phyloP scores from a whole-genome alignment of 2,329 filamentous ascomycete genomes.

The Stagonosporopsis chrysanthemi region DNA sequence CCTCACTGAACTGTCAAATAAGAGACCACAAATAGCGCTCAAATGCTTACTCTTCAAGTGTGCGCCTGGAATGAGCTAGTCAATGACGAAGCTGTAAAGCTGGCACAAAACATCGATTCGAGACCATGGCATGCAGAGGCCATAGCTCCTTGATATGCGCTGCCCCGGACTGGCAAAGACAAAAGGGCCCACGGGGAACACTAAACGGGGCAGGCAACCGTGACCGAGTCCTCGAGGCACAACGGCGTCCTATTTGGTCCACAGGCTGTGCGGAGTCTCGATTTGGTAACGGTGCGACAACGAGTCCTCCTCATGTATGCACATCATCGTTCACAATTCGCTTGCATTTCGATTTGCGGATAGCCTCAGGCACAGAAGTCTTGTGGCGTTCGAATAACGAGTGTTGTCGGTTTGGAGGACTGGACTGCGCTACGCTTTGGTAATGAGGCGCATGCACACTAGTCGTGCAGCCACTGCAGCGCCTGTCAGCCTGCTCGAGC shows the following conservation, averaged over 20 bases:
- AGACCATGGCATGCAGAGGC: background rate
- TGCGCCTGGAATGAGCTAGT: background rate
- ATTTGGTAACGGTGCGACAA: background rate
- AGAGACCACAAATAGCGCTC: background rate
- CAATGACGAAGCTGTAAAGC: constrained; percentile 1
- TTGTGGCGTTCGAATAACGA: background rate
- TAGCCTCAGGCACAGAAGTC: background rate
- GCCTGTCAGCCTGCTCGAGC: constrained; percentile 26
- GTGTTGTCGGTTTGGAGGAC: constrained; percentile 22
- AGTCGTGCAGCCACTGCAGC: constrained; percentile 27
- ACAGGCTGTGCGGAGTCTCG: background rate
- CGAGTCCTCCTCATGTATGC: background rate
- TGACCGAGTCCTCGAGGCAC: background rate
- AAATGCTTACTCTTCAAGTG: background rate
- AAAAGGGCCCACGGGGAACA: background rate
- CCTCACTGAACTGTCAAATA: background rate
- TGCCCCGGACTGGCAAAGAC: background rate
- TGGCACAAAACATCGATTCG: background rate
- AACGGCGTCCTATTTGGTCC: background rate
- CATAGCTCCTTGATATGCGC: constrained; percentile 1
- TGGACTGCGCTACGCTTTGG: constrained; percentile 6
- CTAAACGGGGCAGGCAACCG: background rate
- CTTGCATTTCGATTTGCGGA: background rate
- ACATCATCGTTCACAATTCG: background rate
- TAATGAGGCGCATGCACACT: constrained; percentile 23